Base-by-base conservation (phyloP, 345 rosid species). In the Excoecaria cochinchinensis region DNA sequence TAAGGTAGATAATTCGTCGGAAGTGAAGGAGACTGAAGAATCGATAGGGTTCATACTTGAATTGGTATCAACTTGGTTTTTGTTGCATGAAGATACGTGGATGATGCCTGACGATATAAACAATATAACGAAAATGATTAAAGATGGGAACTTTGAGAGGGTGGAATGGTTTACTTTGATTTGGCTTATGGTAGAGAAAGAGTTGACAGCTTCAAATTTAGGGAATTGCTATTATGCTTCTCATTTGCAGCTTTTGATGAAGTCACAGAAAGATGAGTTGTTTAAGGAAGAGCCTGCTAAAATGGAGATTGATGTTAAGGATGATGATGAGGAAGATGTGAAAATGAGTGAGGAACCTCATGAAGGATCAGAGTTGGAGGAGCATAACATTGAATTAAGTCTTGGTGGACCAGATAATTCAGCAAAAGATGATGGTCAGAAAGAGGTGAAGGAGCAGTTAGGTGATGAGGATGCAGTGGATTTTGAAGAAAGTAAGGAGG, bases 161-260 rank as follows among this genome's bases (percentile, higher is more conserved):
- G 66, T 93, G 24, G 98, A 90, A 78, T 95, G 94, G 94, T 81
- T 92, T 14, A 81, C 83, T 11, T 69, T 91, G 88, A 58, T 95
- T 39, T 95, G 99, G 99, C 83, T 73, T 70, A 95, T 95, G 97
- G 87, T 93, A 50, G 96, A 95, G 87, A 89, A 89, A 80, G 98
- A 95, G 82, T 66, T 94, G 74, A 74, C 78, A 71, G 81, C 80
- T 0, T 79, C 70, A 10, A 61, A 71, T 0, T 75, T 93, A 31
- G 85, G 79, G 48, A 79, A 90, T 74, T 95, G 98, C 73, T 91
- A 91, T 71, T 95, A 93, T 63, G 98, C 97, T 0, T 91, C 98
- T 1, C 97, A 95, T 80, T 75, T 95, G 82, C 98, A 95, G 82
- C 79, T 85, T 78, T 75, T 95, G 90, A 92, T 93, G 21, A 87